A percentile compares a stretch with the other conserved stretches of the same genome.
These are phyloP conservation scores for Trifolium pratense DNA, from an alignment of 306 rosid genomes.

Conservation along the genomic window DNA sequence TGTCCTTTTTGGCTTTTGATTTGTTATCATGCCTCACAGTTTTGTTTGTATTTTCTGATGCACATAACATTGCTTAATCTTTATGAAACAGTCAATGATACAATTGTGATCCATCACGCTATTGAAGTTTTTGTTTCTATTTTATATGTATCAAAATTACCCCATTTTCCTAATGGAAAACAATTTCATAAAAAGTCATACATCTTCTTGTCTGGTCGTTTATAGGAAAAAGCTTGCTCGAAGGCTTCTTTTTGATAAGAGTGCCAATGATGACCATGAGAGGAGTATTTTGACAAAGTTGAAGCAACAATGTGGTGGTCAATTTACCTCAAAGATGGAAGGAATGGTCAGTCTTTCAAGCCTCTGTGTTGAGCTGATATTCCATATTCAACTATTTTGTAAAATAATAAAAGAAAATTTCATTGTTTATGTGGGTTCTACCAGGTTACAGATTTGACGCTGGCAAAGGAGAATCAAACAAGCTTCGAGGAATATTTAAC, in stretches of 20 bases:
- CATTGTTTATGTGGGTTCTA: conserved; percentile 33
- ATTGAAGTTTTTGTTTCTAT: conserved; percentile 16
- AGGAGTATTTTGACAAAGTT: conserved; percentile 74
- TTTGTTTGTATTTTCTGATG: conserved; percentile 24
- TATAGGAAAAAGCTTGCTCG: conserved; percentile 93
- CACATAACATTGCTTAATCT: conserved; percentile 6
- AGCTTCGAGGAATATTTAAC: conserved; percentile 82
- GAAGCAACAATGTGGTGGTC: conserved; percentile 88
- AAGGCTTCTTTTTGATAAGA: conserved; percentile 87
- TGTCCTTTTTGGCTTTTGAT: conserved; percentile 30
- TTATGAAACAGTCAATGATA: neutral
- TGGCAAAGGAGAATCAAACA: conserved; percentile 83
- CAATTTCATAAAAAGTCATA: conserved; percentile 6
- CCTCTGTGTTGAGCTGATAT: conserved; percentile 29
- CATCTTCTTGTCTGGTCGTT: conserved; percentile 27
- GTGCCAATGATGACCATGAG: conserved; percentile 92
- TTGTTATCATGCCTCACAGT: conserved; percentile 6
- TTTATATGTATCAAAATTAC: neutral
- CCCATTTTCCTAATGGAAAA: neutral
- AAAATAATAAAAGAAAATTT: conserved; percentile 19
- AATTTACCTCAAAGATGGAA: conserved; percentile 92
- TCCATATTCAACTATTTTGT: conserved; percentile 18
- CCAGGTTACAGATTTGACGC: conserved; percentile 95
- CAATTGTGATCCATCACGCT: neutral
- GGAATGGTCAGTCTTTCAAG: conserved; percentile 72